Base-by-base conservation (phyloP, 768 basidiomycete species). In the Suillus luteus region DNA sequence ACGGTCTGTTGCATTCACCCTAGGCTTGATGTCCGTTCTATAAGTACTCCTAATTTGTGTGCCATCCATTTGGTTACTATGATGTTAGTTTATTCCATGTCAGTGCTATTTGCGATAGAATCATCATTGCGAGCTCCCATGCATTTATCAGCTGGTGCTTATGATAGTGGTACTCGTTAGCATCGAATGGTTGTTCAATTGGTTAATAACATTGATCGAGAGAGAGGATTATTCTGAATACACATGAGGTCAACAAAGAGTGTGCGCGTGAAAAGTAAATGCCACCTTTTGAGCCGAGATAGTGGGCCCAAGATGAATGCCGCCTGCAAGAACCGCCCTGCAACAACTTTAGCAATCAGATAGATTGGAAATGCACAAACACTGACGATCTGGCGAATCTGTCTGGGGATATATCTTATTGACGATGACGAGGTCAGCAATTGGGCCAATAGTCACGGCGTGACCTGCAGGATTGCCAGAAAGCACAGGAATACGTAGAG, bases 61-160 rank as follows among this genome's bases (percentile, higher is more conserved):
- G 27, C 51, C 51, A 15, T 52, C 51, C 51, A 52, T 52, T 52
- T 52, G 51, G 51, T 52, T 52, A 5, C 51, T 52, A 1, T 19
- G 51, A 2, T 10, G 9, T 5, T 31, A 27, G 8, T 8, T 19
- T 19, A 52, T 17, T 52, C 51, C 51, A 52, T 52, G 51, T 27
- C 27, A 52, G 10, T 31, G 51, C 51, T 52, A 2, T 52, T 31
- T 17, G 31, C 27, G 4, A 31, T 19, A 2, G 27, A 15, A 27
- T n/a, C n/a, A 52, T 52, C 9, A 52, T 31, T 5, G 27, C 17
- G 5, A 31, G 24, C 51, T 31, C 15, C 51, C 19, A 52, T 31
- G 51, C 27, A 31, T 52, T 5, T 19, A 52, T 31, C 17, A 31
- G 17, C 10, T 2, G 9, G 51, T 31, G 2, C 51, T 52, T 11